Evolutionary conservation across 768 basidiomycete species (phyloP), one percentile per base, ranked within the genome.

Genomic region (Mycena sanguinolenta): DNA sequence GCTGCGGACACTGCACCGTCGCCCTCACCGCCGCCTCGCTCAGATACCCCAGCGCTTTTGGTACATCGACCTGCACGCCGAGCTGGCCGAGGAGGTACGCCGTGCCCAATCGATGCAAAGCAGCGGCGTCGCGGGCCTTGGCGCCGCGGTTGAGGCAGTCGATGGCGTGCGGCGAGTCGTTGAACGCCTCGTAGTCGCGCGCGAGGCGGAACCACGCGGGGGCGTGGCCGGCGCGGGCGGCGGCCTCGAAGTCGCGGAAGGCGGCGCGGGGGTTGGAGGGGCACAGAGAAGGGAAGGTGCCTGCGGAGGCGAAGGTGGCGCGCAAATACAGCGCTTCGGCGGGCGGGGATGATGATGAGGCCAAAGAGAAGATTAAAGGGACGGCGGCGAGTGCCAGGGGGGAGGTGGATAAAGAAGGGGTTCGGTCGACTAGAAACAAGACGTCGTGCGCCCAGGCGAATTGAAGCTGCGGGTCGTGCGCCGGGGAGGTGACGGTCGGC

Each of bases 121-220:
- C 61, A 21, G 63, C 39, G 7, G 53, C 58, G 52, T 95, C 94
- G 38, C 88, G 89, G 28, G 86, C 82, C 30, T 49, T 46, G 4
- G 59, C 59, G 2, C 59, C 59, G 12, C 59, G 59, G 13, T 46
- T 49, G 0, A 60, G 21, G 10, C 59, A 60, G 17, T 60, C 59
- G 1, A 60, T 4, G 3, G 59, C 59, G 9, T 60, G 59, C 30
- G 59, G 16, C 3, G 59, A 34, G 30, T 60, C 59, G 12, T 21
- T 32, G 21, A 60, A 60, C 53, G 89, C 90, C 82, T 98, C 97
- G 76, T 98, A 98, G 70, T 97, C 97, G 21, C 95, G 83, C 0
- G 95, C 97, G 0, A 98, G 86, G 28, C 92, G 87, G 82, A 96
- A 98, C 97, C 97, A 98, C 0, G 95, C 95, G n/a, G 87, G 82